Evolutionary conservation across 495 filamentous ascomycete genomes (phyloP).

Genomic region (Letharia lupina): DNA sequence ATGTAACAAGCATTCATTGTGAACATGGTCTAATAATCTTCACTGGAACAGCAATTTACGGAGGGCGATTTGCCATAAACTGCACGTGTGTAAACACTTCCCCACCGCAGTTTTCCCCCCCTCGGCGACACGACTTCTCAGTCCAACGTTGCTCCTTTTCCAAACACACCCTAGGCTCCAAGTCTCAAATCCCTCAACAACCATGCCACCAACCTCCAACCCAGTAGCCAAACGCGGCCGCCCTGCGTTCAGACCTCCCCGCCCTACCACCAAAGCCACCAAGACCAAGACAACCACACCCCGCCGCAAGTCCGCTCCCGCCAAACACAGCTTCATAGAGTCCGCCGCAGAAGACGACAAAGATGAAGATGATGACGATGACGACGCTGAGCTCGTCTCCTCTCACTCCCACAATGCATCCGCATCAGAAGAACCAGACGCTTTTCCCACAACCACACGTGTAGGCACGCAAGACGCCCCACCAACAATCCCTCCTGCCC

Average conservation of each 20-base stretch:
- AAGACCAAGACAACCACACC: constrained; percentile 7
- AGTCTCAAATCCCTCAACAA: constrained; percentile 14
- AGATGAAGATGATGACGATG: constrained; percentile 11
- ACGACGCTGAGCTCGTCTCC: constrained; percentile 20
- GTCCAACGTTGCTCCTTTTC: background rate
- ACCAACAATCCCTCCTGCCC: constrained; percentile 58
- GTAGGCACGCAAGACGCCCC: constrained; percentile 40
- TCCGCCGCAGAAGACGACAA: constrained; percentile 12
- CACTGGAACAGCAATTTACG: background rate
- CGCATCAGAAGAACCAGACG: constrained; percentile 23
- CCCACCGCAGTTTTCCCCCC: constrained; percentile 71
- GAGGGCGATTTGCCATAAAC: background rate
- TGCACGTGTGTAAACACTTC: constrained; percentile 80
- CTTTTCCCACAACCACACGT: constrained; percentile 24
- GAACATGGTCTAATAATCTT: too few species aligned
- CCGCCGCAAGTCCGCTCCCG: constrained; percentile 25
- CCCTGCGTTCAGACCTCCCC: constrained; percentile 46
- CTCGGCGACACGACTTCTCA: background rate
- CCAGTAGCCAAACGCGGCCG: constrained; percentile 36
- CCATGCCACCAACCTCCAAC: constrained; percentile 19
- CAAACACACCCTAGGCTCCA: background rate
- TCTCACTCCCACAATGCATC: constrained; percentile 19
- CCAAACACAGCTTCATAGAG: constrained; percentile 11
- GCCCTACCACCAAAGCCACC: constrained; percentile 29
- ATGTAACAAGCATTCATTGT: background rate